Evolutionary conservation across 192 early-diverging fungal species (phyloP).

Genomic region (Umbelopsis sp.): DNA sequence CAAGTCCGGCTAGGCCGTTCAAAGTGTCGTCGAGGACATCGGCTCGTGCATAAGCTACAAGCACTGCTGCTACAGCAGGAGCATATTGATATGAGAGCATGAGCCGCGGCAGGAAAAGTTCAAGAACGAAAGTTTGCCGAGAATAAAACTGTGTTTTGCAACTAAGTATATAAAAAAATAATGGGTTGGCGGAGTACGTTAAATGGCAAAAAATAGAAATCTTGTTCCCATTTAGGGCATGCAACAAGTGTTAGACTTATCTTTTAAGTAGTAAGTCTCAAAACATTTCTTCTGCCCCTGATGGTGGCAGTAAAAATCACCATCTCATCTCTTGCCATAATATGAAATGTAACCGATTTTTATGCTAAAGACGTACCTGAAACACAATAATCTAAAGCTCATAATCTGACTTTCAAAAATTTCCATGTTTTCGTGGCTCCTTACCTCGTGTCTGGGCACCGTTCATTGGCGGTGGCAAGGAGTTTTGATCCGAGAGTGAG

Average conservation of each 20-base stretch:
- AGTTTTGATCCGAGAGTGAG: too few species aligned
- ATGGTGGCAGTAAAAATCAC: too few species aligned
- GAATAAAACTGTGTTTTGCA: not conserved
- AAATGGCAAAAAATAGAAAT: constrained; percentile 7
- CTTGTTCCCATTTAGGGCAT: not conserved
- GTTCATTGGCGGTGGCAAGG: too few species aligned
- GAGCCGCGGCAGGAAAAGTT: not conserved
- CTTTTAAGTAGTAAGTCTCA: not conserved
- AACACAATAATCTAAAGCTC: too few species aligned
- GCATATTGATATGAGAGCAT: constrained; percentile 15
- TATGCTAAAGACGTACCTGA: too few species aligned
- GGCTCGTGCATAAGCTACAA: constrained; percentile 5
- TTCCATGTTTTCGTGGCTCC: too few species aligned
- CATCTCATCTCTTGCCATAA: too few species aligned
- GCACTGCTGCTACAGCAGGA: constrained; percentile 3
- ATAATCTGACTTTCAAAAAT: too few species aligned
- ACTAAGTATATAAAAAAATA: not conserved
- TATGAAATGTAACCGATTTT: too few species aligned
- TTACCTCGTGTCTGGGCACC: too few species aligned
- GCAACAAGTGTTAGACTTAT: not conserved
- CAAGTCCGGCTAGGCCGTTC: not conserved
- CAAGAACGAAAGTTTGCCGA: constrained; percentile 4
- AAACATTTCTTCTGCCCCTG: too few species aligned
- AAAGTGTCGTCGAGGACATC: not conserved
- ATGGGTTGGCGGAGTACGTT: not conserved